These are phyloP conservation scores for Elongisporangium prolatum DNA, from an alignment of 352 stramenopile genomes.

Conservation along the genomic window DNA sequence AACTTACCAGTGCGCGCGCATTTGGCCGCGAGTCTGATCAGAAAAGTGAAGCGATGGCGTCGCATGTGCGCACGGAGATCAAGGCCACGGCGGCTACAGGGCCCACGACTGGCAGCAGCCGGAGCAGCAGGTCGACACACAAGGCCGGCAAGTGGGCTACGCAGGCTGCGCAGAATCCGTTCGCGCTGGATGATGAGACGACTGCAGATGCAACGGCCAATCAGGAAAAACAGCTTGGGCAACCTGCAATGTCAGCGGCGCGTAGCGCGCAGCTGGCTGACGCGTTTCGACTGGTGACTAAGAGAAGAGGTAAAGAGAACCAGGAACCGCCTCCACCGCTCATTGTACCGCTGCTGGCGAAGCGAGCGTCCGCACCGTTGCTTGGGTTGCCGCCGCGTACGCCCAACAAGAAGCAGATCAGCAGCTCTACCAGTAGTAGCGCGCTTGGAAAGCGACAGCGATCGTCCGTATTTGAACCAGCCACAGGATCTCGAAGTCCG, in stretches of 20 bases:
- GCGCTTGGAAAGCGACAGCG: constrained; percentile 13
- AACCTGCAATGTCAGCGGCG: background rate
- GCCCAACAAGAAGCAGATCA: constrained; percentile 4
- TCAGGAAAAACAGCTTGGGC: background rate
- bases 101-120: background rate
- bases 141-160: background rate
- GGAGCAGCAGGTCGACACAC: background rate
- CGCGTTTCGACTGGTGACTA: background rate
- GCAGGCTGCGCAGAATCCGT: background rate
- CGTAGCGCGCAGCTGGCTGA: background rate
- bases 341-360: background rate
- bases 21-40: background rate
- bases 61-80: background rate
- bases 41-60: background rate
- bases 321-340: background rate
- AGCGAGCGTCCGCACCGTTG: background rate
- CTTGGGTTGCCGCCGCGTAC: constrained; percentile 4
- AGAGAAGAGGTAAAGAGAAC: background rate
- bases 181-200: background rate
- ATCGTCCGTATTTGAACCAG: background rate
- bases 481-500: background rate
- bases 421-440: background rate
- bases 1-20: background rate
- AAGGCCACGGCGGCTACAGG: background rate
- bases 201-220: background rate